A percentile compares a stretch with the other conserved stretches of the same genome.
Evolutionary conservation across 441 rosid species (phyloP).

Genomic region (Brassica hybrid): DNA sequence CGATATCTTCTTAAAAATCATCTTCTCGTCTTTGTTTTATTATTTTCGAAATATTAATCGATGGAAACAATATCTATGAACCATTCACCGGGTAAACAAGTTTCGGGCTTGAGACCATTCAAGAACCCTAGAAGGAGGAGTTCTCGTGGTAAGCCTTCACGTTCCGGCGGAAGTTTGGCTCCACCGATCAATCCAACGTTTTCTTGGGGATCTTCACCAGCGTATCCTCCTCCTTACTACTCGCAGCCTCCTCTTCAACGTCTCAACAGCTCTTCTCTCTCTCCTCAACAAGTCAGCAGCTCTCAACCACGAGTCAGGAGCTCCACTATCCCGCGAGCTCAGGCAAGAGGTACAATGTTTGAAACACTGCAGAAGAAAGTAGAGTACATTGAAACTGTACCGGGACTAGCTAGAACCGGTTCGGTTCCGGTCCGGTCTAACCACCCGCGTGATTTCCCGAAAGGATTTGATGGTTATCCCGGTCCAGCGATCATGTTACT

Average conservation of each 20-base stretch:
- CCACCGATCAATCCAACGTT: slow-evolving; percentile 37
- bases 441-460: slow-evolving; percentile 54
- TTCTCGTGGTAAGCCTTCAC: slow-evolving; percentile 42
- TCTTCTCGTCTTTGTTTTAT: too few relatives aligned
- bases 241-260: too few relatives aligned
- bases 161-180: slow-evolving; percentile 51
- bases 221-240: slow-evolving; percentile 23
- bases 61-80: slow-evolving; percentile 59
- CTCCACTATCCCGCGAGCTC: too few relatives aligned
- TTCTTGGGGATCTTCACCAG: slow-evolving; percentile 29
- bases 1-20: too few relatives aligned
- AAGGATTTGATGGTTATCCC: slow-evolving; percentile 51
- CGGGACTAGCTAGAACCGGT: slow-evolving; percentile 34
- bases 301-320: too few relatives aligned
- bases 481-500: slow-evolving; percentile 44
- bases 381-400: slow-evolving; percentile 10
- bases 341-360: too few relatives aligned
- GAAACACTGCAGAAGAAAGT: slow-evolving; percentile 12
- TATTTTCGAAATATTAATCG: too few relatives aligned
- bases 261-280: too few relatives aligned
- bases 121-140: slow-evolving; percentile 50
- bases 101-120: slow-evolving; percentile 53
- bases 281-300: too few relatives aligned
- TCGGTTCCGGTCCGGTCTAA: slow-evolving; percentile 36
- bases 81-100: slow-evolving; percentile 45